Base-by-base conservation (phyloP, 768 basidiomycete genomes). In the Boletus rubroflammeus region DNA sequence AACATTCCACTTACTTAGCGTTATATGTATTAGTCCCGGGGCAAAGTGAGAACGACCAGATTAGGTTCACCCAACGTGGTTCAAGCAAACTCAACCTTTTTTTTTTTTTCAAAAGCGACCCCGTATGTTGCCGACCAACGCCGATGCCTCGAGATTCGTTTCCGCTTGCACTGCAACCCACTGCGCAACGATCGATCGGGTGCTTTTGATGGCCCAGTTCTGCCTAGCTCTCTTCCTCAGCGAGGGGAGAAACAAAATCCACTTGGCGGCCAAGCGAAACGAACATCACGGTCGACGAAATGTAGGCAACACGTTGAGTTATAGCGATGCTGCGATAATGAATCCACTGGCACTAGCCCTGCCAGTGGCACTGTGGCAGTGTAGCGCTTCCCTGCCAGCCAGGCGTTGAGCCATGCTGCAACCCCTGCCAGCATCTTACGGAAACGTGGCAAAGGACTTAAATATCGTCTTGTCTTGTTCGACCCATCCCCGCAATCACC, bases 81-180 rank as follows among this genome's bases (percentile, higher is more conserved):
- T 8, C 19, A 29, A 32, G 45, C 53, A 34, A 54, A 60, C 61
- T 57, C 51, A 50, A 57, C 55, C 35, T 53, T 57, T 61, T 48
- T 51, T 38, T n/a, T n/a, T n/a, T n/a, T n/a, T n/a, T n/a, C n/a
- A n/a, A 54, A 59, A 59, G 41, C 47, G 46, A 25, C 47, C n/a
- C n/a, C 11, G 32, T 26, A 34, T 3, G 14, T 59, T 60, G 58
- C 29, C 32, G 23, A 46, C 49, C 57, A 54, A 59, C 50, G 63
- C 56, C 36, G 51, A 63, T 53, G 55, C 63, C 59, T 64, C 62
- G 62, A 64, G 63, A 62, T 41, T 63, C 62, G 59, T 64, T 57
- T 64, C 63, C 63, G 54, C 36, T 34, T 23, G 50, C 50, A 53
- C 45, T 25, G 46, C 56, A 53, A 47, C 43, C 29, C 53, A 23